Evolutionary conservation across 108 stramenopile species (phyloP).

Genomic region (Nitzschia inconspicua): DNA sequence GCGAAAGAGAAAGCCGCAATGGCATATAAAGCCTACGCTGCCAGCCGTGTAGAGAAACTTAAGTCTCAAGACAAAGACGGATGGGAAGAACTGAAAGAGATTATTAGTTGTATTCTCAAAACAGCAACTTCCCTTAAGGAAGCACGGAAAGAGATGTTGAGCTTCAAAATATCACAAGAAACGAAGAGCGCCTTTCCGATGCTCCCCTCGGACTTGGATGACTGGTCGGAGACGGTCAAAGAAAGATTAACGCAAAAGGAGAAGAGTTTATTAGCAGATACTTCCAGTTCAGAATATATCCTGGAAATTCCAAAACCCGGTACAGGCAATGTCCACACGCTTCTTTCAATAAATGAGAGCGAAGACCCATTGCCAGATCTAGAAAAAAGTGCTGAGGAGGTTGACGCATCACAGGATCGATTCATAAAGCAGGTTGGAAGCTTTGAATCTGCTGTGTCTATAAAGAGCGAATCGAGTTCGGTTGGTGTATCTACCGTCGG

Average conservation of each 20-base stretch:
- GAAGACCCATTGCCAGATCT: background rate
- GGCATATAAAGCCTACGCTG: constrained; percentile 38
- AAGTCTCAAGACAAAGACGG: constrained; percentile 41
- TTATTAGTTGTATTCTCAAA: constrained; percentile 3
- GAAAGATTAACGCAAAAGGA: constrained; percentile 8
- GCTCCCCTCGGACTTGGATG: constrained; percentile 8
- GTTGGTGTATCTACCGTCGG: background rate
- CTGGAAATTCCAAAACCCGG: too few relatives aligned
- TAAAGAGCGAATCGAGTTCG: background rate
- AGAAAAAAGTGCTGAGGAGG: background rate
- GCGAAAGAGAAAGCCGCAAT: constrained; percentile 31
- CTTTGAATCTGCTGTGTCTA: background rate
- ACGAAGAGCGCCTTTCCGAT: constrained; percentile 3
- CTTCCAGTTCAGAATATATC: background rate
- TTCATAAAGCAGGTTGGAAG: background rate
- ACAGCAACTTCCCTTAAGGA: background rate
- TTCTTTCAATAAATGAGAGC: background rate
- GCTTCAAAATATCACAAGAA: background rate
- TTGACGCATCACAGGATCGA: too few relatives aligned
- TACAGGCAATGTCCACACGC: background rate
- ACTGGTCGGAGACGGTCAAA: constrained; percentile 12
- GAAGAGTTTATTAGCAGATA: background rate
- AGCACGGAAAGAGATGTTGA: background rate
- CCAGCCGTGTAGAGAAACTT: constrained; percentile 33
- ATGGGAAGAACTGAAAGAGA: constrained; percentile 38